These are phyloP conservation scores for Aristolochia fimbriata DNA, from an alignment of 164 flowering plant genomes.

Conservation along the genomic window DNA sequence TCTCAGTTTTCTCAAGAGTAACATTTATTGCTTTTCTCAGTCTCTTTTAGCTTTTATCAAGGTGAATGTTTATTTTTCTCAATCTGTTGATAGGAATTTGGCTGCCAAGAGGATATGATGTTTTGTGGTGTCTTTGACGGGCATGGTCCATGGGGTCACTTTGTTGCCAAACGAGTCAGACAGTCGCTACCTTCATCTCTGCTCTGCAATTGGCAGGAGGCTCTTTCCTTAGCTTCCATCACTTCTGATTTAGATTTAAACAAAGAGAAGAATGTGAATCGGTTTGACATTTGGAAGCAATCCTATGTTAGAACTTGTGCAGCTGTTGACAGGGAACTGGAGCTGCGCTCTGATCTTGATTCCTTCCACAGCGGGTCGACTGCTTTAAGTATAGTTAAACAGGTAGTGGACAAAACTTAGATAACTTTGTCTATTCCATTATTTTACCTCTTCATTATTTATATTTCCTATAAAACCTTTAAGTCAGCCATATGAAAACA, in stretches of 20 bases:
- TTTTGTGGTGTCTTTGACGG: constrained; percentile 94
- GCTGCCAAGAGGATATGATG: constrained; percentile 71
- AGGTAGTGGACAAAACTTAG: constrained; percentile 32
- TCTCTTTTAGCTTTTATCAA: too few relatives aligned
- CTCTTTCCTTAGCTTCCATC: constrained; percentile 31
- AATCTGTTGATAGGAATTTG: constrained; percentile 49
- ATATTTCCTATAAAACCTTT: too few relatives aligned
- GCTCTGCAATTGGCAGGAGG: constrained; percentile 72
- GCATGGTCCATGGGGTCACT: constrained; percentile 93
- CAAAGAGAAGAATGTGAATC: constrained; percentile 21
- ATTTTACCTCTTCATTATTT: too few relatives aligned
- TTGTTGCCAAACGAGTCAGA: constrained; percentile 56
- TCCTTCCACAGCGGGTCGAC: constrained; percentile 79
- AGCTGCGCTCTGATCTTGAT: constrained; percentile 42
- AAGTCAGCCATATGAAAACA: too few relatives aligned
- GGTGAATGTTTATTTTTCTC: too few relatives aligned
- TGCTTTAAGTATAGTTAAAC: constrained; percentile 63
- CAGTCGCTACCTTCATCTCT: constrained; percentile 55
- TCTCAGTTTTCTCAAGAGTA: too few relatives aligned
- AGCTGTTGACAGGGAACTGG: constrained; percentile 58
- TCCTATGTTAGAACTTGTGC: constrained; percentile 64
- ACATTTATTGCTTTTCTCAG: too few relatives aligned
- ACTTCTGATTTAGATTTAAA: constrained; percentile 26
- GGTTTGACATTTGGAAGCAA: constrained; percentile 59
- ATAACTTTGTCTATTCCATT: too few relatives aligned